These are phyloP conservation scores for Marasmius tenuissimus DNA, from an alignment of 1,284 basidiomycete genomes.

Conservation along the genomic window DNA sequence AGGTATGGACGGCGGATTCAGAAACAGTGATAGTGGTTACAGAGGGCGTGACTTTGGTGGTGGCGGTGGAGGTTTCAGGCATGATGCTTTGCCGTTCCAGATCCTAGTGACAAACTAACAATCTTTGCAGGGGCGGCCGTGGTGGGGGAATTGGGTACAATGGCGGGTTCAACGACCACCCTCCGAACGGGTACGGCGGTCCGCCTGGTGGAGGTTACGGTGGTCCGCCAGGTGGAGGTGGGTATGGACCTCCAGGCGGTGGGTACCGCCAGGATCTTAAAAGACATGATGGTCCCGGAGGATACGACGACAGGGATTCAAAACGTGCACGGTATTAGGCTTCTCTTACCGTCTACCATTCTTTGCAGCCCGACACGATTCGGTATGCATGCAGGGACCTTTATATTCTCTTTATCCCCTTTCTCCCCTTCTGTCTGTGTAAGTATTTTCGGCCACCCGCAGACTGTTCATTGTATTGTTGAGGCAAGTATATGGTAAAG, in stretches of 20 bases:
- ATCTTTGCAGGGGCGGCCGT: slow-evolving; percentile 53
- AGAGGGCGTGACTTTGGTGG: slow-evolving; percentile 24
- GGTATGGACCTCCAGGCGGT: slow-evolving; percentile 32
- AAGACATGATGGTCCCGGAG: slow-evolving; percentile 65
- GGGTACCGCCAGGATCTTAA: slow-evolving; percentile 67
- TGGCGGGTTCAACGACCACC: slow-evolving; percentile 58
- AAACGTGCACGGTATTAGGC: slow-evolving; percentile 80
- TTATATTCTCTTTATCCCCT: slow-evolving; percentile 11
- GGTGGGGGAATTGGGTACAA: slow-evolving; percentile 55
- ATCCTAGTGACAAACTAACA: slow-evolving; percentile 17
- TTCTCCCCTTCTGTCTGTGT: slow-evolving; percentile 19
- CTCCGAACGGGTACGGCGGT: slow-evolving; percentile 52
- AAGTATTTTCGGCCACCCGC: slow-evolving; percentile 20
- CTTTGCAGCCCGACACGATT: slow-evolving; percentile 18
- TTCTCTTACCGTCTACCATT: slow-evolving; percentile 5
- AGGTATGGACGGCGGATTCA: slow-evolving; percentile 25
- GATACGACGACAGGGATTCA: slow-evolving; percentile 76
- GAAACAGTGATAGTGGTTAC: slow-evolving; percentile 19
- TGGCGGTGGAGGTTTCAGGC: slow-evolving; percentile 55
- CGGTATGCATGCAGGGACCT: slow-evolving; percentile 14
- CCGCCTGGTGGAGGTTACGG: slow-evolving; percentile 51
- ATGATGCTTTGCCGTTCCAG: slow-evolving; percentile 14
- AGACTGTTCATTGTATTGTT: neutral
- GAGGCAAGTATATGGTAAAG: slow-evolving; percentile 10
- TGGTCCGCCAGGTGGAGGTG: slow-evolving; percentile 35